phyloP scores from a whole-genome alignment of 441 rosid genomes.

The Adansonia gregorii region DNA sequence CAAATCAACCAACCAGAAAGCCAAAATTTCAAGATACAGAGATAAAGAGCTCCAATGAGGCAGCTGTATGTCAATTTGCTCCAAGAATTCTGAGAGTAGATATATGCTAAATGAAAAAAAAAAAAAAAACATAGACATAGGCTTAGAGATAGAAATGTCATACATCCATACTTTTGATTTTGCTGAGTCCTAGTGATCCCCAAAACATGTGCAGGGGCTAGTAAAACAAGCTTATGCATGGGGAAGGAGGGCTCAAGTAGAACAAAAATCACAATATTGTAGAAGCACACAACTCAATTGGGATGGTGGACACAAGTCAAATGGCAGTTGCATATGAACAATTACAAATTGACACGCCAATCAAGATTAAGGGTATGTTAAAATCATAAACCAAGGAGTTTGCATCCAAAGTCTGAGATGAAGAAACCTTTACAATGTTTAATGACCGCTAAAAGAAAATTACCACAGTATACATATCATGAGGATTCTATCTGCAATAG shows the following conservation, averaged over 20 bases:
- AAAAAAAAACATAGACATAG: background rate
- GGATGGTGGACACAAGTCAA: background rate
- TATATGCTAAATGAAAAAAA: background rate
- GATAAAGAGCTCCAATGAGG: background rate
- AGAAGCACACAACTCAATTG: slow-evolving; percentile 11
- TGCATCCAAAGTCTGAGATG: slow-evolving; percentile 5
- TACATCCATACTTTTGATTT: background rate
- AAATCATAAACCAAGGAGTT: slow-evolving; percentile 17
- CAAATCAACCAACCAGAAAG: slow-evolving; percentile 8
- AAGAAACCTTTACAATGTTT: background rate
- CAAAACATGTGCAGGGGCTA: background rate
- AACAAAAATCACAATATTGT: background rate
- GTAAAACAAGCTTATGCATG: slow-evolving; percentile 9
- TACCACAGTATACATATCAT: background rate
- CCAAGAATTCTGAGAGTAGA: slow-evolving; percentile 19
- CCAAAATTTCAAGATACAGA: background rate
- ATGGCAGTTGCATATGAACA: background rate
- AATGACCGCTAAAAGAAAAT: background rate
- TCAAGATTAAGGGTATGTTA: slow-evolving; percentile 1
- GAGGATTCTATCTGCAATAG: slow-evolving; percentile 10
- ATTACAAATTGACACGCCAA: slow-evolving; percentile 8
- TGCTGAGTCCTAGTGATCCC: background rate
- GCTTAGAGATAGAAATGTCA: background rate
- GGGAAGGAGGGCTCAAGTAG: slow-evolving; percentile 15
- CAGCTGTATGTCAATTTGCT: slow-evolving; percentile 27